Percentiles rank a stretch among this genome's conserved stretches.
Conservation (phyloP, 345 rosid genomes). For the Salix koriyanagi region DNA sequence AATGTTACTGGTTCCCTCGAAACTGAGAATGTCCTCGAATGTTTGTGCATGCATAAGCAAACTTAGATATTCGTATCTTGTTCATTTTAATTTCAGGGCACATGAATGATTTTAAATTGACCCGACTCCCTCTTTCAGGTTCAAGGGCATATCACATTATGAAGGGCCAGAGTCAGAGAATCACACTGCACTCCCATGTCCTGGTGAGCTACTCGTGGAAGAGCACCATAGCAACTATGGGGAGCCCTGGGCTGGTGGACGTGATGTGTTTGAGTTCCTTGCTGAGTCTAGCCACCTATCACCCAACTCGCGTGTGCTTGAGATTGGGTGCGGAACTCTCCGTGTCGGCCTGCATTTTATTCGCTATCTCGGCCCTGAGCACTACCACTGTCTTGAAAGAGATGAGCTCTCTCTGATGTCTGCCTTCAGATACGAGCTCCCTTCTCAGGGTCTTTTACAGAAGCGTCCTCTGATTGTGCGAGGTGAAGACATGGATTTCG, state of each 20-base stretch:
- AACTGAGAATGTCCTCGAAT: not conserved
- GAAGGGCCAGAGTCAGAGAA: slow-evolving; percentile 50
- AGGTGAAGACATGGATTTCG: slow-evolving; percentile 92
- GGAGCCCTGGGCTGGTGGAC: slow-evolving; percentile 98
- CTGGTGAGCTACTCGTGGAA: slow-evolving; percentile 86
- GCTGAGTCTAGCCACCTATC: slow-evolving; percentile 51
- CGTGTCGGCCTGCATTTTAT: slow-evolving; percentile 95
- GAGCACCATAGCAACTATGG: slow-evolving; percentile 95
- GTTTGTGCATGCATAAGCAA: not conserved
- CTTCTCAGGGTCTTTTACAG: slow-evolving; percentile 79
- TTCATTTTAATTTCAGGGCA: not conserved
- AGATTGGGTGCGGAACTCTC: slow-evolving; percentile 94
- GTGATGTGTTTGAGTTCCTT: slow-evolving; percentile 88
- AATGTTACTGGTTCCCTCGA: not conserved
- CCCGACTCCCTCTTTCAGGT: slow-evolving; percentile 37
- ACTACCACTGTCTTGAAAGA: slow-evolving; percentile 82
- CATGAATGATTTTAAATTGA: not conserved
- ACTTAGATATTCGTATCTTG: not conserved
- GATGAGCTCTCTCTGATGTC: slow-evolving; percentile 98
- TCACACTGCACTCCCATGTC: slow-evolving; percentile 80
- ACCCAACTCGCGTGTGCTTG: slow-evolving; percentile 62
- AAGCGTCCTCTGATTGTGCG: slow-evolving; percentile 77
- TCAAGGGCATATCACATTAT: slow-evolving; percentile 85
- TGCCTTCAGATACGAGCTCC: slow-evolving; percentile 90
- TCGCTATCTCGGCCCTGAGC: slow-evolving; percentile 55